phyloP scores from a whole-genome alignment of 495 filamentous ascomycete genomes.

The Echria macrotheca region DNA sequence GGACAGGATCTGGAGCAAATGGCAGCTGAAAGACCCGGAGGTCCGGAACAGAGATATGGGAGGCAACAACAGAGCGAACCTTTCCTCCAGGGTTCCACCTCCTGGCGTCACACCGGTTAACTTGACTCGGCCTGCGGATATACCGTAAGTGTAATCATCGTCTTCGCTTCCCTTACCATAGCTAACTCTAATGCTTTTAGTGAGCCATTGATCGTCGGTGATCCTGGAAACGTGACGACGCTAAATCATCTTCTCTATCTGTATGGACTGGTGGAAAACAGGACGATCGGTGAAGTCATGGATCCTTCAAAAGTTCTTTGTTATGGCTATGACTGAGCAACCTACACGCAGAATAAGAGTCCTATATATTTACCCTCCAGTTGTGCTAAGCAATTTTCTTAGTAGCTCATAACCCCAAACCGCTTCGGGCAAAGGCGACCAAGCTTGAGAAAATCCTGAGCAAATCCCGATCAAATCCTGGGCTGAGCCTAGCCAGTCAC shows the following conservation, averaged over 20 bases:
- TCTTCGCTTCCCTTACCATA: not conserved
- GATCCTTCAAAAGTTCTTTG: not conserved
- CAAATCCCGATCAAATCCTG: no score
- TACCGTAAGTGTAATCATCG: not conserved
- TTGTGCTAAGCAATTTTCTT: no score
- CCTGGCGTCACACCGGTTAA: not conserved
- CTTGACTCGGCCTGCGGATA: not conserved
- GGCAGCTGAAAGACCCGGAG: not conserved
- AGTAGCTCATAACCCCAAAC: no score
- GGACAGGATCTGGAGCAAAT: not conserved
- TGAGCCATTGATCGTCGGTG: constrained; percentile 2
- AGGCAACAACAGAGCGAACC: not conserved
- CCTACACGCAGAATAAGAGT: no score
- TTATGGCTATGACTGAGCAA: not conserved
- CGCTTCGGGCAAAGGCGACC: no score
- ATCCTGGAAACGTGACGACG: constrained; percentile 6
- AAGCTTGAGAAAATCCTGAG: no score
- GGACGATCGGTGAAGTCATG: not conserved
- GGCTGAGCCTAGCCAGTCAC: no score
- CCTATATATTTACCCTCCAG: no score
- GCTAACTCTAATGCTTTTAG: not conserved
- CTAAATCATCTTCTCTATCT: constrained; percentile 1
- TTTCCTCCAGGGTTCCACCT: not conserved
- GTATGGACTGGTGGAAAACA: not conserved
- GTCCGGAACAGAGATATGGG: not conserved